Evolutionary conservation across 139 green algal species (phyloP).

Genomic region (Pycnococcus provasolii): DNA sequence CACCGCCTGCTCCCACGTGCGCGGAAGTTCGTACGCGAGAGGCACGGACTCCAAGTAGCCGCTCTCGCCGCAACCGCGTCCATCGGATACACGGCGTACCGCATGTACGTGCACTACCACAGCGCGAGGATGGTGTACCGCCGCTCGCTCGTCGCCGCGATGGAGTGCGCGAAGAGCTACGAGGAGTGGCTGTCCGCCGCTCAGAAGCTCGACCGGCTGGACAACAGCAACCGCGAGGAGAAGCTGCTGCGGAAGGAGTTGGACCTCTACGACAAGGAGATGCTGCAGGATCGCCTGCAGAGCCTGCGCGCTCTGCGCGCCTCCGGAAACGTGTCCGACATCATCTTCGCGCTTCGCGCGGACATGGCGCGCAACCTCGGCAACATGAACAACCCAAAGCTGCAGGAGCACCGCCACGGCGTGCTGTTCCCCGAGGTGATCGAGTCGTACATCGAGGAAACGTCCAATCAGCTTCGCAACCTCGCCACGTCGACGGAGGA

Average conservation of each 20-base stretch:
- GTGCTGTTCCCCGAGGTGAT: conserved; percentile 57
- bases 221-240: conserved; percentile 26
- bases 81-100: too few species aligned
- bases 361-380: conserved; percentile 90
- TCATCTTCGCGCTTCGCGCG: conserved; percentile 76
- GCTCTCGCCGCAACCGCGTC: too few species aligned
- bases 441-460: conserved; percentile 83
- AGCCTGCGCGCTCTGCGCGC: conserved; percentile 23
- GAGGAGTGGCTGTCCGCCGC: conserved; percentile 52
- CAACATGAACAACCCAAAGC: conserved; percentile 58
- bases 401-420: conserved; percentile 23
- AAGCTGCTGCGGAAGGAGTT: conserved; percentile 32
- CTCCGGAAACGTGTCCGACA: conserved; percentile 53
- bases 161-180: conserved; percentile 36
- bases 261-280: conserved; percentile 66
- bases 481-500: conserved; percentile 13
- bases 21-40: too few species aligned
- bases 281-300: conserved; percentile 56
- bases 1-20: too few species aligned
- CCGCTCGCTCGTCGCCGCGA: background rate
- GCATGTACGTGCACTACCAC: too few species aligned
- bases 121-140: too few species aligned
- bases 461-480: conserved; percentile 57
- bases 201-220: conserved; percentile 45
- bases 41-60: too few species aligned